Percentiles rank a stretch among this genome's conserved stretches.
These are phyloP conservation scores for Thielaviopsis ethacetica DNA, from an alignment of 2,329 filamentous ascomycete genomes.

Conservation along the genomic window DNA sequence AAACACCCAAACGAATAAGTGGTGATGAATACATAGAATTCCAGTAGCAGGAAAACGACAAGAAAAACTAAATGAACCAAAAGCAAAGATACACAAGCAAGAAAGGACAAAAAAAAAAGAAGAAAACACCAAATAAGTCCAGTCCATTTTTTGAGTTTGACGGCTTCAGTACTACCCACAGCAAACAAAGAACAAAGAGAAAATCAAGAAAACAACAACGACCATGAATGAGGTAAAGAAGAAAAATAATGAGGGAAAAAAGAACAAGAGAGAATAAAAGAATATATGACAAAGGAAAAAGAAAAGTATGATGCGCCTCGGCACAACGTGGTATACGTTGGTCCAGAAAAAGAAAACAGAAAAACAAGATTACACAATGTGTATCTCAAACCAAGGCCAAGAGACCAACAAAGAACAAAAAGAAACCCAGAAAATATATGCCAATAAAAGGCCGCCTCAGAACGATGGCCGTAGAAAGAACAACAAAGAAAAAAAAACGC, in stretches of 20 bases:
- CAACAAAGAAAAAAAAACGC: no score
- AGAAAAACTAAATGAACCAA: no score
- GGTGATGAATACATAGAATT: no score
- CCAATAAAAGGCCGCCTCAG: no score
- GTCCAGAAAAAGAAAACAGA: constrained; percentile 1
- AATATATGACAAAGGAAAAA: constrained; percentile 11
- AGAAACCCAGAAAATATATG: neutral
- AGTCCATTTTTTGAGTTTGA: no score
- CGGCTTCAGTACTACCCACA: neutral
- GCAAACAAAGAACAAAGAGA: no score
- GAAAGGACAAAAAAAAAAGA: neutral
- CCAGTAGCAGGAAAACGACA: no score
- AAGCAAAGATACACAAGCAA: no score
- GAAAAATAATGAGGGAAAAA: neutral
- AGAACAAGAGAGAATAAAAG: neutral
- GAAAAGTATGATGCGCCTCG: constrained; percentile 14
- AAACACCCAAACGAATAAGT: no score
- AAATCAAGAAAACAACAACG: neutral
- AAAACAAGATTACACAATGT: neutral
- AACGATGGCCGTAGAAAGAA: no score
- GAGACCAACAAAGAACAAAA: neutral
- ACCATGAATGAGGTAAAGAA: neutral
- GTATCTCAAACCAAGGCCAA: neutral
- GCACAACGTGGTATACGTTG: no score
- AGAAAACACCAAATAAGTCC: no score